Percentiles rank a stretch among this genome's conserved stretches.
Evolutionary conservation across 148 eudicot species (phyloP).

Genomic region (Talinum fruticosum): DNA sequence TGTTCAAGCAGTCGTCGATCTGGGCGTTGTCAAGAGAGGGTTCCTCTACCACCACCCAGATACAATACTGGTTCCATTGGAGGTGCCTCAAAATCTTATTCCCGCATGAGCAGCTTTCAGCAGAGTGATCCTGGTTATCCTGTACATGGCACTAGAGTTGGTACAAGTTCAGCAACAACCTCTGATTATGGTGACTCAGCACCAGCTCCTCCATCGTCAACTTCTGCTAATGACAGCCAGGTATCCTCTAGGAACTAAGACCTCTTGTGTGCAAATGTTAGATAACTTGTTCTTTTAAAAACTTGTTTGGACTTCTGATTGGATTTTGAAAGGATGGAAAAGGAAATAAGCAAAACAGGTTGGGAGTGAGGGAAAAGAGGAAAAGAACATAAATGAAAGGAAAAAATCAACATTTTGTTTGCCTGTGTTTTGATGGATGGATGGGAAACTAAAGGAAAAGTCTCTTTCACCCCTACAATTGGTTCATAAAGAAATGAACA

Average conservation of each 20-base stretch:
- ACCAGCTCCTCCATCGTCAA: slow-evolving; percentile 34
- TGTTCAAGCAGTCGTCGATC: slow-evolving; percentile 43
- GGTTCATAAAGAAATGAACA: too few species aligned
- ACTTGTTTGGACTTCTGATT: not conserved
- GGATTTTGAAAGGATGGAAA: too few species aligned
- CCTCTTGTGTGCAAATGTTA: not conserved
- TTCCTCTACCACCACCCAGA: slow-evolving; percentile 85
- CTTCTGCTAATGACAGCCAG: slow-evolving; percentile 59
- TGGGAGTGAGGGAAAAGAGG: too few species aligned
- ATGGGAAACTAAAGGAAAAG: too few species aligned
- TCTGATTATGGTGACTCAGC: slow-evolving; percentile 31
- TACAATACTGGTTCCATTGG: slow-evolving; percentile 41
- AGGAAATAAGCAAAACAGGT: too few species aligned
- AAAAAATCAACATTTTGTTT: too few species aligned
- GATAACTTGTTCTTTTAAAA: not conserved
- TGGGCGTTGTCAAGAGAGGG: slow-evolving; percentile 63
- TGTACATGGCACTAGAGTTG: slow-evolving; percentile 26
- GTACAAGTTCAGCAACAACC: slow-evolving; percentile 26
- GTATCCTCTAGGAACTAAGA: slow-evolving; percentile 25
- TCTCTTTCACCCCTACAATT: too few species aligned
- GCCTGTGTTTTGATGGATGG: too few species aligned
- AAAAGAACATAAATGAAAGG: too few species aligned
- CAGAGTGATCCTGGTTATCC: slow-evolving; percentile 41
- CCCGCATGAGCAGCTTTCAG: slow-evolving; percentile 52
- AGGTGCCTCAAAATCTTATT: slow-evolving; percentile 44